Base-by-base conservation (phyloP, 345 rosid species). In the Citrus hindsii region DNA sequence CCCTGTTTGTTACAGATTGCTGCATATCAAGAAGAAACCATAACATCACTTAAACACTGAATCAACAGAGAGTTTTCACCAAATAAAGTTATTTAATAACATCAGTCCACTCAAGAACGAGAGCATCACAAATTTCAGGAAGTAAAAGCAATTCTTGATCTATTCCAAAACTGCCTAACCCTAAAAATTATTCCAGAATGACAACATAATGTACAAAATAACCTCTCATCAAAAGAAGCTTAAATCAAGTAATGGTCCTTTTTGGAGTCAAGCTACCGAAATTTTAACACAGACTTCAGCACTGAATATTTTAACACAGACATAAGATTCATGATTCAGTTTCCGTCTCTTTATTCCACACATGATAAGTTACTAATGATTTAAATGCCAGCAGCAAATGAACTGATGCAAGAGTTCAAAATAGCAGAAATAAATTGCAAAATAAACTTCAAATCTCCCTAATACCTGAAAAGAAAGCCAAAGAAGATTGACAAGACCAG, bases 401-500 rank as follows among this genome's bases (percentile, higher is more conserved):
- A 51, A 69, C 55, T 8, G 9, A 72, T 14, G 27, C 1, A 53
- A 53, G n/a, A 55, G 60, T 22, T 58, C 9, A 37, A 75, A 48
- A 16, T 38, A 10, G 40, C 19, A 53, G 9, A 76, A 27, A 64
- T 19, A 69, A 40, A 72, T 5, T 32, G 64, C 68, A 32, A 42
- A 32, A 51, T 28, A 24, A 60, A 66, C 27, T 37, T 1, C 25
- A 51, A 21, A 51, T 28, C 61, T 28, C 53, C 58, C 28, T 10
- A 51, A 25, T 81, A 94, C 99, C 98, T 87, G 99, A 90, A 81
- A 96, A 85, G 86, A 94, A 89, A 18, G 89, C 79, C 37, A 86
- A 75, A 0, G 98, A 88, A 83, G 98, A 89, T 66, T 90, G 97
- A 77, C 97, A 94, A 69, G 98, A 90, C 97, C 98, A 94, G 62